These are phyloP conservation scores for Anethum foeniculum DNA, from an alignment of 140 eudicot genomes.

Conservation along the genomic window DNA sequence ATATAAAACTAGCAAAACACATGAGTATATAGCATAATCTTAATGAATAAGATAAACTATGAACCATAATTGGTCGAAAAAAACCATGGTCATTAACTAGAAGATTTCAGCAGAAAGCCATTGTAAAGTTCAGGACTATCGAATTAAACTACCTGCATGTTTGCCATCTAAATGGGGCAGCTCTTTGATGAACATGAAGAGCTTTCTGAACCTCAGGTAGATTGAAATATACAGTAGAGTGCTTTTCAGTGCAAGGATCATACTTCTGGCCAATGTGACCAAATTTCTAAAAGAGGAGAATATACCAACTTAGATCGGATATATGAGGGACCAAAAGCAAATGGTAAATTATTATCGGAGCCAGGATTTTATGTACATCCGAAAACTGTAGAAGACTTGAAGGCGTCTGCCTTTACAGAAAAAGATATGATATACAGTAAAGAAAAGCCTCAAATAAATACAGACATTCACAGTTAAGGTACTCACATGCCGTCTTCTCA, in stretches of 20 bases:
- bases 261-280: slow-evolving; percentile 55
- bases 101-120: neutral
- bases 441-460: neutral
- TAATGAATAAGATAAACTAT: neutral
- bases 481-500: slow-evolving; percentile 62
- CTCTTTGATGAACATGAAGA: slow-evolving; percentile 52
- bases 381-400: neutral
- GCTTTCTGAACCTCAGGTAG: slow-evolving; percentile 83
- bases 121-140: neutral
- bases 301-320: neutral
- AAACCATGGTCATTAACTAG: neutral
- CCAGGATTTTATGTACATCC: neutral
- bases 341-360: neutral
- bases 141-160: slow-evolving; percentile 56
- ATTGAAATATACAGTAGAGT: slow-evolving; percentile 61
- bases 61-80: neutral
- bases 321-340: neutral
- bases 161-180: slow-evolving; percentile 44
- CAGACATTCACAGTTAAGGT: neutral
- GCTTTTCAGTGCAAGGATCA: slow-evolving; percentile 84
- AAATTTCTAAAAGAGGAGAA: slow-evolving; percentile 28
- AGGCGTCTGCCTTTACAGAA: neutral
- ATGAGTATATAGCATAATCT: neutral
- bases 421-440: neutral
- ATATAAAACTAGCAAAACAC: neutral